Evolutionary conservation across 805 yeast species (phyloP).

Genomic region (Schizosaccharomyces octosporus): DNA sequence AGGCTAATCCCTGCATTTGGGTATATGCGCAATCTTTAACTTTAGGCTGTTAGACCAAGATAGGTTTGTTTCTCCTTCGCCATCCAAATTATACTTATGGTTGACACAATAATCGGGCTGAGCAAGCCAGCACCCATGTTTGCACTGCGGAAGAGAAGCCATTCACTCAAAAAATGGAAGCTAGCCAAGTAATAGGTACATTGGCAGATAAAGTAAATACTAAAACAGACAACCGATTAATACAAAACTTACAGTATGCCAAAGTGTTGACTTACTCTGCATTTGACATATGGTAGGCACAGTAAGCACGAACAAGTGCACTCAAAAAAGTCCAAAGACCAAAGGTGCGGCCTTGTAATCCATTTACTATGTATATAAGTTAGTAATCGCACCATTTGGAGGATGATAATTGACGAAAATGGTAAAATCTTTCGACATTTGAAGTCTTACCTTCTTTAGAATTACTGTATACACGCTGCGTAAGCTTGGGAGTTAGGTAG

Average conservation of each 20-base stretch:
- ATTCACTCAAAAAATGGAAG: slow-evolving; percentile 60
- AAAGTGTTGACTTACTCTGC: slow-evolving; percentile 19
- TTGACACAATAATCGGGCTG: slow-evolving; percentile 59
- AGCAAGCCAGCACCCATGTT: slow-evolving; percentile 65
- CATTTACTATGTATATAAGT: slow-evolving; percentile 15
- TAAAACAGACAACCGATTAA: neutral
- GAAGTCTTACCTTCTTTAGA: slow-evolving; percentile 29
- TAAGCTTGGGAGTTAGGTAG: slow-evolving; percentile 43
- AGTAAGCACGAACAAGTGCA: slow-evolving; percentile 61
- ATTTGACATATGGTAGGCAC: slow-evolving; percentile 51
- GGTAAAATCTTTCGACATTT: neutral
- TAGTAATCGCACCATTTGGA: neutral
- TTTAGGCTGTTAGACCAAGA: slow-evolving; percentile 7
- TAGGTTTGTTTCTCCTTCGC: slow-evolving; percentile 40
- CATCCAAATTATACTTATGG: slow-evolving; percentile 53
- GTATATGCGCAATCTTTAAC: no score
- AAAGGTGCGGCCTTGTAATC: slow-evolving; percentile 77
- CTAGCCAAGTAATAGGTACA: slow-evolving; percentile 66
- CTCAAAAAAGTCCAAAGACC: slow-evolving; percentile 94
- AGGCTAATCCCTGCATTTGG: no score
- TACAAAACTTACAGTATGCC: neutral
- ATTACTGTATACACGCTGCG: slow-evolving; percentile 50
- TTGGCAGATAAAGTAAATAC: slow-evolving; percentile 49
- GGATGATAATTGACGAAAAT: neutral
- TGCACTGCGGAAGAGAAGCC: slow-evolving; percentile 57